A percentile compares a stretch with the other conserved stretches of the same genome.
Evolutionary conservation across 129 eudicot species (phyloP).

Genomic region (Lonicera japonica): DNA sequence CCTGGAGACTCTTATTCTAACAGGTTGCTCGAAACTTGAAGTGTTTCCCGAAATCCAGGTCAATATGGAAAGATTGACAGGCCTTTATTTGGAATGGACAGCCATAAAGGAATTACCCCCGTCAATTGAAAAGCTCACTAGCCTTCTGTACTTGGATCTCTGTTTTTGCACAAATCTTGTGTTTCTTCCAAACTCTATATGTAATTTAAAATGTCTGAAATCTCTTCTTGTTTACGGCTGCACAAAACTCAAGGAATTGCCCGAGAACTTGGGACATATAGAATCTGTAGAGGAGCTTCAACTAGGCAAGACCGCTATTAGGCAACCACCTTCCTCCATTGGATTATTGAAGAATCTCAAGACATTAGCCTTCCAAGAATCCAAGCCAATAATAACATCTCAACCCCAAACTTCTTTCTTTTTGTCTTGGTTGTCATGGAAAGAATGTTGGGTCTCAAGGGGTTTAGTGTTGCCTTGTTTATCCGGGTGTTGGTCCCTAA

Average conservation of each 20-base stretch:
- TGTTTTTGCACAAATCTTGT: not conserved
- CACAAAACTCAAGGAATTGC: conserved; percentile 19
- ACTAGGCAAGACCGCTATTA: conserved; percentile 9
- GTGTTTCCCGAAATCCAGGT: conserved; percentile 15
- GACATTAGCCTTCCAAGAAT: conserved; percentile 6
- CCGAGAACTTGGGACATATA: conserved; percentile 18
- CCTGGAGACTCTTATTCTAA: conserved; percentile 11
- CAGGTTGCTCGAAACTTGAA: not conserved
- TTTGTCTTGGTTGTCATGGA: conserved; percentile 4
- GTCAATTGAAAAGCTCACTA: conserved; percentile 11
- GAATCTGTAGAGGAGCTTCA: conserved; percentile 15
- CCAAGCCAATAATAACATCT: conserved; percentile 1
- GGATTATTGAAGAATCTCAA: not conserved
- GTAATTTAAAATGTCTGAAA: conserved; percentile 14
- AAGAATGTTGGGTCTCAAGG: not conserved
- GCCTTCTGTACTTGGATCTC: conserved; percentile 3
- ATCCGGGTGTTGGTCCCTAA: conserved; percentile 22
- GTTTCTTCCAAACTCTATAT: conserved; percentile 18
- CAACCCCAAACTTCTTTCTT: conserved; percentile 12
- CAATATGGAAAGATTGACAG: conserved; percentile 16
- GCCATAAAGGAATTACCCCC: conserved; percentile 16
- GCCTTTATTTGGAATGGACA: conserved; percentile 12
- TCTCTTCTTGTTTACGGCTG: not conserved
- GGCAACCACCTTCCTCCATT: conserved; percentile 5
- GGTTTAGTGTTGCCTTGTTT: conserved; percentile 23